Evolutionary conservation across 768 basidiomycete genomes (phyloP), one percentile per base, ranked within the genome.

Genomic region (Trametes villosa): DNA sequence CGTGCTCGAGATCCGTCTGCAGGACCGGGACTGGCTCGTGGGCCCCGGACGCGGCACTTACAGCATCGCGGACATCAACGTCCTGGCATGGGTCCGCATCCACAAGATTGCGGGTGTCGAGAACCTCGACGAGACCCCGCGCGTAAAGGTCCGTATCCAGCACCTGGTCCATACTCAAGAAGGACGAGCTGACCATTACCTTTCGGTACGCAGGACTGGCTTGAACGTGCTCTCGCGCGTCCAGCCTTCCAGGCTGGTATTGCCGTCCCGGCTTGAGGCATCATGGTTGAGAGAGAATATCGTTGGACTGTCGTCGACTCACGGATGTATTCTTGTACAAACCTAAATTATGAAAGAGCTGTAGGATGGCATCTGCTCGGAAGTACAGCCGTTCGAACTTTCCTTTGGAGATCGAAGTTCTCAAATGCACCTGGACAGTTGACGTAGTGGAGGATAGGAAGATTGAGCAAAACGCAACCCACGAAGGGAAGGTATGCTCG

Each of bases 1-100:
- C 18, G 94, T 96, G 3, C 82, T 96, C 46, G 86, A 96, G 68
- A 84, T 86, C 50, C 85, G 88, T 18, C 82, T 96, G 24, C 29
- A 54, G 9, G 83, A 79, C 55, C 82, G 89, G 18, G 92, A 94
- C 42, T 96, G 81, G 71, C 84, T 96, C 18, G 91, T 83, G 8
- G 93, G 94, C 17, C 75, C 86, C 12, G 86, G 83, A 0, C 78
- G 78, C 53, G 91, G 89, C n/a, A 86, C 82, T 67, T 84, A 81
- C 70, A 85, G 81, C 44, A 74, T 94, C 52, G 93, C 90, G 4
- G 91, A 92, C 68, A 76, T 89, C 59, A 93, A 92, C 58, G 78
- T 79, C 4, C 69, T 83, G 56, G 79, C 88, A 4, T 92, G 89
- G 89, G 79, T 93, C 48, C 72, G 78, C 22, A 45, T 76, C 38